Evolutionary conservation across 768 basidiomycete genomes (phyloP).

Genomic region (Tephrocybe sp.): DNA sequence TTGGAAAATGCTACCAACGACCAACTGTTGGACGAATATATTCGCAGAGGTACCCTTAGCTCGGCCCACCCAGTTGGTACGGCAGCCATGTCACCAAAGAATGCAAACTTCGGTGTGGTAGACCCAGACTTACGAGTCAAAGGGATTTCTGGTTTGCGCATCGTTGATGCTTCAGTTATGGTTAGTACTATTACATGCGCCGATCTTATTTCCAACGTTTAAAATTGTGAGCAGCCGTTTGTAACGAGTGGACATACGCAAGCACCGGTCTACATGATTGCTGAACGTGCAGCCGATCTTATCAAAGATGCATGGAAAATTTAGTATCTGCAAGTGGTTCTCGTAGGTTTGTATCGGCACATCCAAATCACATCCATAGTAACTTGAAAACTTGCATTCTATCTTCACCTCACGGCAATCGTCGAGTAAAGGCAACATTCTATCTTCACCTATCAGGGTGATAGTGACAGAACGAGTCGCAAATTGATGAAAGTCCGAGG

Average conservation of each 20-base stretch:
- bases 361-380: too few relatives aligned
- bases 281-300: not conserved
- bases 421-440: too few relatives aligned
- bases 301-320: not conserved
- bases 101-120: slow-evolving; percentile 29
- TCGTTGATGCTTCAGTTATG: slow-evolving; percentile 38
- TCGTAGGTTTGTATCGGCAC: too few relatives aligned
- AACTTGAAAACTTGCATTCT: too few relatives aligned
- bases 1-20: slow-evolving; percentile 26
- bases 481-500: too few relatives aligned
- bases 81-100: slow-evolving; percentile 20
- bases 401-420: too few relatives aligned
- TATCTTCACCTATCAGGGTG: too few relatives aligned
- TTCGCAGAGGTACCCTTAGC: slow-evolving; percentile 15
- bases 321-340: too few relatives aligned
- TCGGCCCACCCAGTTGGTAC: slow-evolving; percentile 14
- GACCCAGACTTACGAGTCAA: slow-evolving; percentile 34
- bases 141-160: slow-evolving; percentile 28
- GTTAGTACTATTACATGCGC: slow-evolving; percentile 17
- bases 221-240: not conserved
- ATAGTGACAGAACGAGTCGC: too few relatives aligned
- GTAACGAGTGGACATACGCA: not conserved
- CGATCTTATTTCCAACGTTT: not conserved
- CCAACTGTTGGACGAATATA: slow-evolving; percentile 12
- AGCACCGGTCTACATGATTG: not conserved